Evolutionary conservation across 2,329 filamentous ascomycete genomes (phyloP).

Genomic region (Didymella arachidicola): DNA sequence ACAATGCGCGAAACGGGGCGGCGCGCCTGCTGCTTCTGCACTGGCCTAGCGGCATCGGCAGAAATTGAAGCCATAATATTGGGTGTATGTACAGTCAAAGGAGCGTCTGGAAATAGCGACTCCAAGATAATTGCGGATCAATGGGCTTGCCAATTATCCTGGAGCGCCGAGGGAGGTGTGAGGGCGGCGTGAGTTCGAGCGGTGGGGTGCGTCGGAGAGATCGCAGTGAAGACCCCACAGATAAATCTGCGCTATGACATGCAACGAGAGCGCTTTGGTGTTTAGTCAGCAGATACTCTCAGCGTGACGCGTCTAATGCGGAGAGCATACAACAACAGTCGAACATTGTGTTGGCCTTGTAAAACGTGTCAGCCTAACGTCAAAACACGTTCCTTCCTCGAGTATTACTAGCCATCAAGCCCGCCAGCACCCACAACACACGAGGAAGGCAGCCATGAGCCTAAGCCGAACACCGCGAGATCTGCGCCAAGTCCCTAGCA

Average conservation of each 20-base stretch:
- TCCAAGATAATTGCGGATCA: conserved; percentile 53
- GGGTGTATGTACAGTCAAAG: conserved; percentile 4
- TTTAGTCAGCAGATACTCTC: conserved; percentile 11
- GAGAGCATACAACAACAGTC: not conserved
- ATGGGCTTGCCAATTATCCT: conserved; percentile 51
- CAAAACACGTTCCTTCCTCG: not conserved
- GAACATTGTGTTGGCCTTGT: not conserved
- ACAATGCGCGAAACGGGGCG: conserved; percentile 45
- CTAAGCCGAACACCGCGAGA: too few relatives aligned
- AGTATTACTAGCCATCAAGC: not conserved
- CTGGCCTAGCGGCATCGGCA: conserved; percentile 35
- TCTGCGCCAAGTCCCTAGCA: too few relatives aligned
- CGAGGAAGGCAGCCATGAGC: not conserved
- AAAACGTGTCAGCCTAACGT: not conserved
- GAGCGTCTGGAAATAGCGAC: conserved; percentile 40
- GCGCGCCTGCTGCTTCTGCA: conserved; percentile 39
- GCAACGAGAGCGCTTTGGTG: conserved; percentile 7
- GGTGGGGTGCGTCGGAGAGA: conserved; percentile 27
- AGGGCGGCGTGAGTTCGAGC: conserved; percentile 22
- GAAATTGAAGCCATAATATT: conserved; percentile 40
- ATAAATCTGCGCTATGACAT: conserved; percentile 17
- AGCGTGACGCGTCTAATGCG: conserved; percentile 1
- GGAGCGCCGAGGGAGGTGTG: conserved; percentile 44
- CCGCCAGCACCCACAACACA: not conserved
- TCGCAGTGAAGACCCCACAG: conserved; percentile 17